These are phyloP conservation scores for Phytophthora ohioensis DNA, from an alignment of 352 stramenopile species.

Conservation along the genomic window DNA sequence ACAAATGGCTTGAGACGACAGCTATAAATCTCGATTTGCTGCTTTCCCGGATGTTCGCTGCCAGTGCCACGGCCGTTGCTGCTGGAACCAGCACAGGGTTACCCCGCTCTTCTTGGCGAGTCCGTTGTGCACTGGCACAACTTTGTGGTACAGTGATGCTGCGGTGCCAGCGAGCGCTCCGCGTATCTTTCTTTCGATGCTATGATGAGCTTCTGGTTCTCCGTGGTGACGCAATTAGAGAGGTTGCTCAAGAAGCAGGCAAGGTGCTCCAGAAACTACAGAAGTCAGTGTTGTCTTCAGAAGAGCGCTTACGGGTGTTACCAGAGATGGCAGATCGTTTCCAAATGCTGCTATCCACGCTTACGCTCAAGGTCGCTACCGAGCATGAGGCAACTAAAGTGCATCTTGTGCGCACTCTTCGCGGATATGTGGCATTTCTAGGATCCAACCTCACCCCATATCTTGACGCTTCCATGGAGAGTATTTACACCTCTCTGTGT, in stretches of 20 bases:
- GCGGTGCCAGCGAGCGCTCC: conserved; percentile 56
- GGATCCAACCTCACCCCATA: conserved; percentile 44
- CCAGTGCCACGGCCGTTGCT: conserved; percentile 32
- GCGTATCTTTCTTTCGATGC: conserved; percentile 72
- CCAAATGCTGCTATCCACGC: conserved; percentile 72
- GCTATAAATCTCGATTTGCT: conserved; percentile 73
- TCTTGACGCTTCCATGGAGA: conserved; percentile 61
- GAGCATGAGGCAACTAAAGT: conserved; percentile 71
- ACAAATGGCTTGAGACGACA: conserved; percentile 65
- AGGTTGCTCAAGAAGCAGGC: conserved; percentile 39
- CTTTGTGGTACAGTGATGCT: conserved; percentile 71
- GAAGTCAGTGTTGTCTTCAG: conserved; percentile 38
- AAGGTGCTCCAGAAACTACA: conserved; percentile 41
- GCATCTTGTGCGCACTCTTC: conserved; percentile 70
- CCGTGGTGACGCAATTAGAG: conserved; percentile 57
- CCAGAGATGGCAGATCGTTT: conserved; percentile 73
- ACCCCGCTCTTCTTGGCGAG: conserved; percentile 65
- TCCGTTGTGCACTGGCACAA: conserved; percentile 64
- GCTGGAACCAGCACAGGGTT: conserved; percentile 37
- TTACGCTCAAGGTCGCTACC: conserved; percentile 66
- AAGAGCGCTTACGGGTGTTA: conserved; percentile 70
- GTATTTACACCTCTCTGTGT: conserved; percentile 57
- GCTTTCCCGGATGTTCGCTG: conserved; percentile 66
- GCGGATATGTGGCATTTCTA: conserved; percentile 74
- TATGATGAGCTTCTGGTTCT: conserved; percentile 85